Conservation (phyloP, 2,329 filamentous ascomycete species). For the Fusarium sp. region DNA sequence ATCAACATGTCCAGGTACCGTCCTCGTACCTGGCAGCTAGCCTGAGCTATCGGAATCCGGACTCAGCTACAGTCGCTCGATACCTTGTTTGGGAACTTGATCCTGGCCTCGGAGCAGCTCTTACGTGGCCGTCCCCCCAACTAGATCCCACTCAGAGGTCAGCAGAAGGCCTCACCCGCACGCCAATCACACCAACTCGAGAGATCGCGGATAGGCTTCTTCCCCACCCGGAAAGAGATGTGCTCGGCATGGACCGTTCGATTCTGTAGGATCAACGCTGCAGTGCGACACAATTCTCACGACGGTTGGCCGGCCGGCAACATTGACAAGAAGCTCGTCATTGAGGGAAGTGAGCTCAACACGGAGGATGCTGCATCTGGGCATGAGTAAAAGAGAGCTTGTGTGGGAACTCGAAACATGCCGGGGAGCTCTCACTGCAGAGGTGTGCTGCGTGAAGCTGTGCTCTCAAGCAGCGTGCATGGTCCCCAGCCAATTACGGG, state of each 20-base stretch:
- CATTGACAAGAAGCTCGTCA: background rate
- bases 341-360: background rate
- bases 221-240: constrained; percentile 4
- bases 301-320: background rate
- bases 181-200: constrained; percentile 25
- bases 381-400: constrained; percentile 31
- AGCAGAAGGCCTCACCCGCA: constrained; percentile 36
- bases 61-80: background rate
- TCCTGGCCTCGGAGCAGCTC: constrained; percentile 15
- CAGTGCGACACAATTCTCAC: constrained; percentile 24
- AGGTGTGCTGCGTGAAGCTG: constrained; percentile 14
- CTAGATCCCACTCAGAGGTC: constrained; percentile 20
- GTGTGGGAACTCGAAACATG: constrained; percentile 19
- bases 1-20: constrained; percentile 21
- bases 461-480: constrained; percentile 21
- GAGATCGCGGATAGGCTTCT: constrained; percentile 8
- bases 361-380: constrained; percentile 13
- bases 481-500: constrained; percentile 32
- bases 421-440: constrained; percentile 28
- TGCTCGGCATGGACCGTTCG: constrained; percentile 9
- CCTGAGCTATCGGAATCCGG: constrained; percentile 13
- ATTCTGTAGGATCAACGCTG: constrained; percentile 14
- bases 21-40: constrained; percentile 33
- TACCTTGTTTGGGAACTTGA: constrained; percentile 7
- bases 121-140: constrained; percentile 30